Evolutionary conservation across 805 yeast genomes (phyloP), one percentile per base, ranked within the genome.

Genomic region (Nakazawaea molendinolei): DNA sequence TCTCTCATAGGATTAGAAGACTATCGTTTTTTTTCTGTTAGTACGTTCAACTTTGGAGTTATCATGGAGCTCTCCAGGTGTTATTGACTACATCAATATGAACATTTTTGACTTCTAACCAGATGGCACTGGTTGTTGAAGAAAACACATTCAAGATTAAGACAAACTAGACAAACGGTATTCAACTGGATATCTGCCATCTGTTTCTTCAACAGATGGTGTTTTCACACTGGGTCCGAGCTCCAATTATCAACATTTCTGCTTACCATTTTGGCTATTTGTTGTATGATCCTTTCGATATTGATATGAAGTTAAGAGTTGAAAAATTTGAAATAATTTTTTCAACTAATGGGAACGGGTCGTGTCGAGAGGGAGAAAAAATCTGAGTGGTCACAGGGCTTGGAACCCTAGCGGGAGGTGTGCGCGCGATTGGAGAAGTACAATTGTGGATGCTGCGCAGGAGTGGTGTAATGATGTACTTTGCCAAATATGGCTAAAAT

Each of bases 1-100:
- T 92, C 97, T 76, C 95, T 92, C 97, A 92, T 90, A 74, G 85
- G 79, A 77, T 92, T 92, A 71, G 79, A 86, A 62, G 85, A 56
- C 65, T 51, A 28, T 27, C 18, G 23, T 23, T 33, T 30, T 23
- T 32, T 24, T 17, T 30, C 19, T 20, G 10, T 38, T 19, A n/a
- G 15, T 8, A 18, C 17, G 7, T 38, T 22, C 16, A 7, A 24
- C 24, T 17, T 28, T 12, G 13, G 9, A 19, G 13, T 12, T 28
- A 18, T 12, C 16, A 17, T 28, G 12, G 32, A 15, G 8, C 8
- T 13, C 29, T 15, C 12, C 8, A 26, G 8, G 8, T 26, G 9
- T 26, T 8, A 26, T 13, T 19, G 23, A 17, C 14, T 15, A 28
- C 12, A 25, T 22, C 23, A 25, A n/a, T n/a, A n/a, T n/a, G n/a